Evolutionary conservation across 352 stramenopile species (phyloP).

Genomic region (Globisporangium radiosum): DNA sequence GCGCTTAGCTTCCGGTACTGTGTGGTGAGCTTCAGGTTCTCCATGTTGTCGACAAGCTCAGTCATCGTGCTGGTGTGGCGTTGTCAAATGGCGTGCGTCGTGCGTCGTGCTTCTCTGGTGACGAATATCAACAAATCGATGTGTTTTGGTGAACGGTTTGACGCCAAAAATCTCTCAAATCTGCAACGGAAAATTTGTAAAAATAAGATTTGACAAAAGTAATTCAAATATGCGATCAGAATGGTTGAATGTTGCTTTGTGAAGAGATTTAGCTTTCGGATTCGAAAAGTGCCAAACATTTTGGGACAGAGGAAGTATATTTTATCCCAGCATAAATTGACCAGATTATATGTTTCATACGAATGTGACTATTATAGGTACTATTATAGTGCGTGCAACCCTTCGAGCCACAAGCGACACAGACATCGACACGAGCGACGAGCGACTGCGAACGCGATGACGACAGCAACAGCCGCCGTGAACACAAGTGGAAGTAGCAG

Average conservation of each 20-base stretch:
- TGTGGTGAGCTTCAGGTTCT: conserved; percentile 5
- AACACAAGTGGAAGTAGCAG: no score
- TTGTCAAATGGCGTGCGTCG: conserved; percentile 7
- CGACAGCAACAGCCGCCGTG: no score
- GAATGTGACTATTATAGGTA: no score
- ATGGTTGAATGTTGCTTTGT: conserved; percentile 7
- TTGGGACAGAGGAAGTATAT: conserved; percentile 9
- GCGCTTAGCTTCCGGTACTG: conserved; percentile 8
- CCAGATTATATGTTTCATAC: no score
- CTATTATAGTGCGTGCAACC: no score
- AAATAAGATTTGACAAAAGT: conserved; percentile 8
- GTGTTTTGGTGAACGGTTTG: conserved; percentile 6
- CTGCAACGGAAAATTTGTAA: conserved; percentile 10
- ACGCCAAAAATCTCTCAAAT: conserved; percentile 6
- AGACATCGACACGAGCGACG: no score
- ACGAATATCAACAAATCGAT: conserved; percentile 10
- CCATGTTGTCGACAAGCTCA: conserved; percentile 6
- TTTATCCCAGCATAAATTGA: no score
- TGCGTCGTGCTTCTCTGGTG: conserved; percentile 6
- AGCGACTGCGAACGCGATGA: no score
- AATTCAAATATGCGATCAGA: conserved; percentile 10
- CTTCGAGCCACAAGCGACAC: no score
- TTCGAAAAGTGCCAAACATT: conserved; percentile 8
- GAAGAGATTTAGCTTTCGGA: conserved; percentile 7
- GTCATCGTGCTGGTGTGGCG: conserved; percentile 5